Evolutionary conservation across 495 filamentous ascomycete species (phyloP).

Genomic region (Neurospora sublineolata): DNA sequence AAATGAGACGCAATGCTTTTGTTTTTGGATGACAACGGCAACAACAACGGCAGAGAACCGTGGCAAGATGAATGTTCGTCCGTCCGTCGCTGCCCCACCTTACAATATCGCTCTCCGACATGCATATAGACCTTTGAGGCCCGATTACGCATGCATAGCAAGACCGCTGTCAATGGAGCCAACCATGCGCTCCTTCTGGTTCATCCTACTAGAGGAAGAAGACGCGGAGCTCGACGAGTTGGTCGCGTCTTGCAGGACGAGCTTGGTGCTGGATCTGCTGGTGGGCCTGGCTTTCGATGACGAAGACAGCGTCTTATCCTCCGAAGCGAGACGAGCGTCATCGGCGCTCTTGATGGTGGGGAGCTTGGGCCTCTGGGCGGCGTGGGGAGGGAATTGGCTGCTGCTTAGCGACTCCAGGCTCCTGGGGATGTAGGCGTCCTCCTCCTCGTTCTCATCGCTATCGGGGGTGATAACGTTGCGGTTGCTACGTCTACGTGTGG

Average conservation of each 20-base stretch:
- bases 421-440: constrained; percentile 10
- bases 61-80: background rate
- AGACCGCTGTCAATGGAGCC: constrained; percentile 8
- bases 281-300: background rate
- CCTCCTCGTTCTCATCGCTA: constrained; percentile 19
- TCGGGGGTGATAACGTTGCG: constrained; percentile 10
- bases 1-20: background rate
- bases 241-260: background rate
- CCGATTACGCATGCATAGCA: constrained; percentile 2
- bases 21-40: background rate
- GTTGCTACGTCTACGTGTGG: constrained; percentile 14
- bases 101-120: background rate
- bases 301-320: constrained; percentile 3
- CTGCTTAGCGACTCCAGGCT: constrained; percentile 11
- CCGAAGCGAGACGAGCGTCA: background rate
- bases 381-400: constrained; percentile 7
- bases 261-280: background rate
- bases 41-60: background rate
- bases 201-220: background rate
- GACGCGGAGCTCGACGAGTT: background rate
- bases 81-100: background rate
- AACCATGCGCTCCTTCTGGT: background rate
- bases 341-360: constrained; percentile 24
- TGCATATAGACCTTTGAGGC: background rate
- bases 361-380: constrained; percentile 23